These are phyloP conservation scores for Exidia glandulosa DNA, from an alignment of 768 basidiomycete genomes.

Conservation along the genomic window DNA sequence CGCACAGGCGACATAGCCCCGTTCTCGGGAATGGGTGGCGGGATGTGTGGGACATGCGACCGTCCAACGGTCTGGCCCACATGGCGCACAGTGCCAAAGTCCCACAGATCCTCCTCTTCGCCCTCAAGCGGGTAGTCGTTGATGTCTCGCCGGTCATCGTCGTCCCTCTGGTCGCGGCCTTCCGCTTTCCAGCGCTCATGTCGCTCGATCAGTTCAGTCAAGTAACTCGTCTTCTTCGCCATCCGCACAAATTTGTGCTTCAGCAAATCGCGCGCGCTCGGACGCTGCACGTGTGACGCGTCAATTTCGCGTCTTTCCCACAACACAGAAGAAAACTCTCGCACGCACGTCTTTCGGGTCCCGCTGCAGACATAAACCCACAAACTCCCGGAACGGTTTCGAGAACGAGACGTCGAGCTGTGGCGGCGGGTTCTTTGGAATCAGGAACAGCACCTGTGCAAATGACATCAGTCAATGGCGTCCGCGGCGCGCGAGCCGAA, in stretches of 20 bases:
- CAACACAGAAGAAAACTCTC: too few species aligned
- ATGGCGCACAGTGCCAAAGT: slow-evolving; percentile 92
- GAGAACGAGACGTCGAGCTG: slow-evolving; percentile 84
- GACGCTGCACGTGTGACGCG: slow-evolving; percentile 47
- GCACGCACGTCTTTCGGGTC: slow-evolving; percentile 79
- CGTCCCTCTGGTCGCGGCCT: slow-evolving; percentile 65
- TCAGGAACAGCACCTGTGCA: slow-evolving; percentile 83
- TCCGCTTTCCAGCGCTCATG: slow-evolving; percentile 90
- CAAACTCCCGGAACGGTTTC: slow-evolving; percentile 89
- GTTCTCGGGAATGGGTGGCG: slow-evolving; percentile 73
- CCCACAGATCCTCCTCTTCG: slow-evolving; percentile 76
- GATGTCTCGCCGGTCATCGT: slow-evolving; percentile 50
- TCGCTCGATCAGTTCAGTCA: slow-evolving; percentile 92
- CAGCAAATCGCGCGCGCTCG: slow-evolving; percentile 86
- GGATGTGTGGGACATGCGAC: slow-evolving; percentile 39
- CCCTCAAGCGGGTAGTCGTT: slow-evolving; percentile 45
- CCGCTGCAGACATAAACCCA: slow-evolving; percentile 82
- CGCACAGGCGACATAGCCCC: slow-evolving; percentile 38
- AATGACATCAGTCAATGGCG: background rate
- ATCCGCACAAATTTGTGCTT: slow-evolving; percentile 93
- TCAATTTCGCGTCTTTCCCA: too few species aligned
- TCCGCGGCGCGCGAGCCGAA: background rate
- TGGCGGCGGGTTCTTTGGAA: slow-evolving; percentile 95
- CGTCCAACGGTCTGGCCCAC: slow-evolving; percentile 57
- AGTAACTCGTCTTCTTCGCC: slow-evolving; percentile 89